Conservation (phyloP, 768 basidiomycete species). For the Pulveroboletus ravenelii region DNA sequence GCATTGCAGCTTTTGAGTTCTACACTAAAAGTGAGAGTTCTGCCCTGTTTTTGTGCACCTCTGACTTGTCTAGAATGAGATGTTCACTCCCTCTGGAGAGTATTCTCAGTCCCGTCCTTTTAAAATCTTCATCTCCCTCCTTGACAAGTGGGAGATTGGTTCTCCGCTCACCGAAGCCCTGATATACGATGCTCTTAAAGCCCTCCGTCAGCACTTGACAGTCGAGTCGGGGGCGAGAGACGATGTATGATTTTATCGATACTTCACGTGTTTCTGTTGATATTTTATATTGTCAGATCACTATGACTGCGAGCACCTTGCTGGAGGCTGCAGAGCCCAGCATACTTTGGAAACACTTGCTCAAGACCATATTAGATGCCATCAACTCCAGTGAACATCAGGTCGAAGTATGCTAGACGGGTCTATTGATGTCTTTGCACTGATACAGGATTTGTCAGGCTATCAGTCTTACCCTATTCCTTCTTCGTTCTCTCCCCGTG, state of each 20-base stretch:
- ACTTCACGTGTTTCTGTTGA: neutral
- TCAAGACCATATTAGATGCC: constrained; percentile 52
- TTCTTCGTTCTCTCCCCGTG: constrained; percentile 64
- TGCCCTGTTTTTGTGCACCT: neutral
- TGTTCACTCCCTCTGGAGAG: constrained; percentile 65
- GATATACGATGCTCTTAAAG: constrained; percentile 74
- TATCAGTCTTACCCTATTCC: constrained; percentile 63
- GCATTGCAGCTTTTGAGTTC: constrained; percentile 65
- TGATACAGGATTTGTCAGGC: constrained; percentile 39
- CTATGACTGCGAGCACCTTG: constrained; percentile 79
- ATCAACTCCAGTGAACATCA: constrained; percentile 40
- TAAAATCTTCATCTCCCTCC: constrained; percentile 90
- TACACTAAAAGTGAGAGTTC: constrained; percentile 58
- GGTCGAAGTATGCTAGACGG: constrained; percentile 42
- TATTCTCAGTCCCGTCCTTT: constrained; percentile 84
- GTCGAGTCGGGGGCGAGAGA: constrained; percentile 49
- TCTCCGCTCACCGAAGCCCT: constrained; percentile 71
- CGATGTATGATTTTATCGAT: constrained; percentile 45
- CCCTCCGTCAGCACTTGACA: constrained; percentile 55
- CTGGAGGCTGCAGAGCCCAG: constrained; percentile 93
- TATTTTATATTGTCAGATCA: constrained; percentile 41
- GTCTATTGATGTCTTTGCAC: neutral
- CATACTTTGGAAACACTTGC: constrained; percentile 78
- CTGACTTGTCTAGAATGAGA: constrained; percentile 54
- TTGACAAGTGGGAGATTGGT: constrained; percentile 98